phyloP scores from a whole-genome alignment of 805 yeast species.

The Candida hungchunana region DNA sequence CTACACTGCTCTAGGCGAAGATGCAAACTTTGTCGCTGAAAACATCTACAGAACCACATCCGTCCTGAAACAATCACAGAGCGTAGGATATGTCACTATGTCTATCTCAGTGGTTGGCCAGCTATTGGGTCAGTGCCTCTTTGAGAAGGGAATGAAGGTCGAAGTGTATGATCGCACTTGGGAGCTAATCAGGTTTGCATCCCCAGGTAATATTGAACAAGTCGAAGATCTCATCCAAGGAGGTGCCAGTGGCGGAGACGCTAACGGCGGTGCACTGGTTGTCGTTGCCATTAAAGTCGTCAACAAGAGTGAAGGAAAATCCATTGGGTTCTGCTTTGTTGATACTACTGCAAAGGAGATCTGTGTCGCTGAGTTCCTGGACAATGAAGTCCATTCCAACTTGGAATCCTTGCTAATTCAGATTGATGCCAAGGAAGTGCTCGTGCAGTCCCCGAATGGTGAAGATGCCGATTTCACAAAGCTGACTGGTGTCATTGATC shows the following conservation, averaged over 20 bases:
- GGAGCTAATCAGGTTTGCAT: conserved; percentile 54
- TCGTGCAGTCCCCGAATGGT: conserved; percentile 43
- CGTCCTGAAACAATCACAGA: conserved; percentile 61
- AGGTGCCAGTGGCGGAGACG: conserved; percentile 28
- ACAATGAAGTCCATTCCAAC: conserved; percentile 83
- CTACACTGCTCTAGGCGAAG: conserved; percentile 68
- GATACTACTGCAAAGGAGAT: conserved; percentile 66
- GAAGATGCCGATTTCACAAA: conserved; percentile 57
- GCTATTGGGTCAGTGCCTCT: conserved; percentile 59
- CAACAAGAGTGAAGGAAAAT: conserved; percentile 35
- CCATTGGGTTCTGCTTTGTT: conserved; percentile 74
- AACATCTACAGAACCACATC: conserved; percentile 77
- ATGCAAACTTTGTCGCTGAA: conserved; percentile 82
- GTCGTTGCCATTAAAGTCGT: conserved; percentile 39
- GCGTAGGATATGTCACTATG: conserved; percentile 64
- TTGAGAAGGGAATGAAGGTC: conserved; percentile 69
- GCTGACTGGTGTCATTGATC: conserved; percentile 64
- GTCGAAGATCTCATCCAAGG: conserved; percentile 61
- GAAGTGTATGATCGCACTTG: conserved; percentile 76
- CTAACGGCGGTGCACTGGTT: conserved; percentile 46
- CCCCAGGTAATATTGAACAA: conserved; percentile 85
- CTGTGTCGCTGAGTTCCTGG: conserved; percentile 76
- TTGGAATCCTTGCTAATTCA: conserved; percentile 84
- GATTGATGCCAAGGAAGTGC: conserved; percentile 80
- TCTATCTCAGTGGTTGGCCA: conserved; percentile 70